These are phyloP conservation scores for Aureobasidium subglaciale DNA, from an alignment of 2,329 filamentous ascomycete genomes.

Conservation along the genomic window DNA sequence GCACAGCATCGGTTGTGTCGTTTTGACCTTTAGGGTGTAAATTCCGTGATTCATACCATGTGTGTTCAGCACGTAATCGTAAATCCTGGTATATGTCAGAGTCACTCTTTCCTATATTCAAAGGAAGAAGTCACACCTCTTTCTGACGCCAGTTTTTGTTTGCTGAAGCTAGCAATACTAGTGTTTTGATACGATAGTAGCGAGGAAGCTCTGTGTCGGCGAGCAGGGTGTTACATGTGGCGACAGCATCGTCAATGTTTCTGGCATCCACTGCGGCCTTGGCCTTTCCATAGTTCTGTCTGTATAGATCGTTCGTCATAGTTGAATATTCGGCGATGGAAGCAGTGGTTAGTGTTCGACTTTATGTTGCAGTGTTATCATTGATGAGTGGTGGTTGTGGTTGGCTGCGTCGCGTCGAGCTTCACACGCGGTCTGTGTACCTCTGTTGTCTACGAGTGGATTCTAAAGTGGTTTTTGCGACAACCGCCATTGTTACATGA, in stretches of 20 bases:
- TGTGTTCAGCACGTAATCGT: neutral
- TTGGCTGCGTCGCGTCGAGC: too few relatives aligned
- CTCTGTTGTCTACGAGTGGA: neutral
- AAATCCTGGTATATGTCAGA: neutral
- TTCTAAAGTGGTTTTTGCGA: neutral
- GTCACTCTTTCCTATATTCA: too few relatives aligned
- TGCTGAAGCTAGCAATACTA: neutral
- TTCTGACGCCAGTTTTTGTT: slow-evolving; percentile 1
- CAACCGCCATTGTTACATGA: neutral
- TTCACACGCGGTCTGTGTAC: neutral
- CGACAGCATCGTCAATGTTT: neutral
- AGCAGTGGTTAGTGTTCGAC: neutral
- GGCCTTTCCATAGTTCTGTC: neutral
- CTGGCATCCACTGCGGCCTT: neutral
- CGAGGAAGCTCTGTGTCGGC: slow-evolving; percentile 3
- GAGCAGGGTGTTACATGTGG: neutral
- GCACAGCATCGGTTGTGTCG: neutral
- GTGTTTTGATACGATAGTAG: slow-evolving; percentile 9
- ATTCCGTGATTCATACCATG: neutral
- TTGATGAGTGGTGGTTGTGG: too few relatives aligned
- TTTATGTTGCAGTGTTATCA: too few relatives aligned
- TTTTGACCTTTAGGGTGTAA: neutral
- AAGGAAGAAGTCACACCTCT: too few relatives aligned
- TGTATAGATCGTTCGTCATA: neutral
- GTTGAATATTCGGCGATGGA: neutral